A percentile compares a stretch with the other conserved stretches of the same genome.
These are phyloP conservation scores for Hirschioporus abietinus DNA, from an alignment of 768 basidiomycete genomes.

Conservation along the genomic window DNA sequence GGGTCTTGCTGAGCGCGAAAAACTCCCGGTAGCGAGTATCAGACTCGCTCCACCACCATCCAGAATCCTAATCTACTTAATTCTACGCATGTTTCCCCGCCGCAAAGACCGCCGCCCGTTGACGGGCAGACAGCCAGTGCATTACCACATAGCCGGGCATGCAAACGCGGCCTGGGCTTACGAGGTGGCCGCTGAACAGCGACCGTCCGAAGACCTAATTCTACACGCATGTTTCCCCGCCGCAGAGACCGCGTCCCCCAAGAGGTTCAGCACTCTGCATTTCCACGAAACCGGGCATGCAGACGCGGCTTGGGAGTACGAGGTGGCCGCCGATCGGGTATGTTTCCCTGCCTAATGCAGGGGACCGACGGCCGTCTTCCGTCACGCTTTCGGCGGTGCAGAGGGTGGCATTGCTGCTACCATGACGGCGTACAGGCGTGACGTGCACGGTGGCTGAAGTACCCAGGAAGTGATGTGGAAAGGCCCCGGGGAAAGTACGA, in stretches of 20 bases:
- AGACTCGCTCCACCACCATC: neutral
- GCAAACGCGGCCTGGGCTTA: neutral
- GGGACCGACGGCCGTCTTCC: neutral
- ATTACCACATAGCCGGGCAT: neutral
- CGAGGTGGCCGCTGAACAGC: neutral
- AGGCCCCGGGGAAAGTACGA: too few species aligned
- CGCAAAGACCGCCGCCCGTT: neutral
- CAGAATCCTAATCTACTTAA: neutral
- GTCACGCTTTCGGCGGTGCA: neutral
- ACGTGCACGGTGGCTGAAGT: too few species aligned
- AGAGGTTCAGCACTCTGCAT: too few species aligned
- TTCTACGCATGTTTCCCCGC: neutral
- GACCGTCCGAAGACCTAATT: neutral
- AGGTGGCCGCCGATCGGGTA: neutral
- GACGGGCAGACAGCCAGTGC: neutral
- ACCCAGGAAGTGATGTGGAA: too few species aligned
- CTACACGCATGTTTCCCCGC: neutral
- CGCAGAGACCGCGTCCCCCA: neutral
- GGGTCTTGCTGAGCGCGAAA: neutral
- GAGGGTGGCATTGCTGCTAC: neutral
- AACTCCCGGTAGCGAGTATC: neutral
- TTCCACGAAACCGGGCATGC: neutral
- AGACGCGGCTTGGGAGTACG: neutral
- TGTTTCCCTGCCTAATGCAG: neutral
- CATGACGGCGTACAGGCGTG: too few species aligned